These are phyloP conservation scores for Vigna trinervia DNA, from an alignment of 306 rosid species.

Conservation along the genomic window DNA sequence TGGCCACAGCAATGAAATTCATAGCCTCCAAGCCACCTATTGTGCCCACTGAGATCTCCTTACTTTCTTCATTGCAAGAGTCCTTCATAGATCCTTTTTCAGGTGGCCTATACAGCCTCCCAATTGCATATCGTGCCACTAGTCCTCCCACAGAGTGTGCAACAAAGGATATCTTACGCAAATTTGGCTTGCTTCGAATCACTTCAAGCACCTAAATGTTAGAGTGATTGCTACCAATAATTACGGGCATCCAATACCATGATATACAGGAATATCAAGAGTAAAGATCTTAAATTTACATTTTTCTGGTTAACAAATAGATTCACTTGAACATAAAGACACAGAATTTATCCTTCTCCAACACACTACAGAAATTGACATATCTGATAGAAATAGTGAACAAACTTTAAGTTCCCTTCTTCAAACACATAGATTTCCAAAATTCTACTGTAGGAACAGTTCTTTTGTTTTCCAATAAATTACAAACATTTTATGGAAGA, in stretches of 20 bases:
- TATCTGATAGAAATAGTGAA: slow-evolving; percentile 20
- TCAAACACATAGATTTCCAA: slow-evolving; percentile 9
- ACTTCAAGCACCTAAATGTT: slow-evolving; percentile 69
- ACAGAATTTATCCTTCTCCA: slow-evolving; percentile 16
- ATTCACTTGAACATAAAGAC: slow-evolving; percentile 19
- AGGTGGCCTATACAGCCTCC: slow-evolving; percentile 73
- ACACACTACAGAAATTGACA: slow-evolving; percentile 23
- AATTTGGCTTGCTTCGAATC: slow-evolving; percentile 71
- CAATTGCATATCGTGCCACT: slow-evolving; percentile 92
- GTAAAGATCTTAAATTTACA: slow-evolving; percentile 27
- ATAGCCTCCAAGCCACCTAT: slow-evolving; percentile 86
- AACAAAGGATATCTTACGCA: slow-evolving; percentile 80
- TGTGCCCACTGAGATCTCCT: slow-evolving; percentile 58
- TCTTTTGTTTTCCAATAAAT: slow-evolving; percentile 8
- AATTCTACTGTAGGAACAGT: not conserved
- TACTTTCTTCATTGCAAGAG: slow-evolving; percentile 46
- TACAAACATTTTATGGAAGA: slow-evolving; percentile 35
- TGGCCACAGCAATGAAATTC: slow-evolving; percentile 91
- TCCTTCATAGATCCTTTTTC: slow-evolving; percentile 48
- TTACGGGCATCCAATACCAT: slow-evolving; percentile 16
- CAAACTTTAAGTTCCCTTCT: slow-evolving; percentile 9
- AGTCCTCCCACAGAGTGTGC: slow-evolving; percentile 98
- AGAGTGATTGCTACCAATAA: slow-evolving; percentile 19
- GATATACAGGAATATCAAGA: slow-evolving; percentile 21
- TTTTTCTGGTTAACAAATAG: not conserved